Evolutionary conservation across 352 stramenopile genomes (phyloP).

Genomic region (Globisporangium parvum): DNA sequence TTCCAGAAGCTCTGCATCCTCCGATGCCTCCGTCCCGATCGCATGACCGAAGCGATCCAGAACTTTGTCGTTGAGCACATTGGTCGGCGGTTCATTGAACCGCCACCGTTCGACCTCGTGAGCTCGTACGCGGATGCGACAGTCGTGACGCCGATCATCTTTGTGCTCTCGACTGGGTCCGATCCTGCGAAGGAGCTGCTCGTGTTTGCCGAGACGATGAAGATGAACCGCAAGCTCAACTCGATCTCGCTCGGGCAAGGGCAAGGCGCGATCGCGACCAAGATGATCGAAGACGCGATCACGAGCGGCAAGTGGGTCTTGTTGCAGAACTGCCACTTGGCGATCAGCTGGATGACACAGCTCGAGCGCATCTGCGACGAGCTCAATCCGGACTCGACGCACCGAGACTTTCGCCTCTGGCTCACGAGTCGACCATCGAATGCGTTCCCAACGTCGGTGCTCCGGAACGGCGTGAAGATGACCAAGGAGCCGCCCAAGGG

Average conservation of each 20-base stretch:
- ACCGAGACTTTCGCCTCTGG: slow-evolving; percentile 92
- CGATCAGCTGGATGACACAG: slow-evolving; percentile 90
- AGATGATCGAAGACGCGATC: slow-evolving; percentile 85
- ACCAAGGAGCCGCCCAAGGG: slow-evolving; percentile 92
- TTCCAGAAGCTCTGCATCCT: slow-evolving; percentile 58
- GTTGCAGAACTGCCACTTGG: slow-evolving; percentile 90
- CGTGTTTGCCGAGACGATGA: slow-evolving; percentile 78
- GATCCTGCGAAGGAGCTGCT: slow-evolving; percentile 88
- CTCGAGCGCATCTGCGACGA: slow-evolving; percentile 91
- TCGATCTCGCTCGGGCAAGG: slow-evolving; percentile 90
- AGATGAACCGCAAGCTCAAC: slow-evolving; percentile 78
- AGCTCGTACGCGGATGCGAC: slow-evolving; percentile 83
- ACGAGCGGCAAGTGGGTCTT: slow-evolving; percentile 90
- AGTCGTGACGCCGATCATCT: slow-evolving; percentile 86
- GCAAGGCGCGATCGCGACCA: slow-evolving; percentile 78
- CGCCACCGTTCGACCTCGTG: slow-evolving; percentile 74
- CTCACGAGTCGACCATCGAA: slow-evolving; percentile 75
- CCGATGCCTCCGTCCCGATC: slow-evolving; percentile 49
- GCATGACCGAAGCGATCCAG: slow-evolving; percentile 70
- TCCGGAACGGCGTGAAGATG: slow-evolving; percentile 93
- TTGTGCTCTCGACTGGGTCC: slow-evolving; percentile 86
- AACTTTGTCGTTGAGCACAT: slow-evolving; percentile 81
- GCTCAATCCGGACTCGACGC: slow-evolving; percentile 74
- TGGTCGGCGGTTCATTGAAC: slow-evolving; percentile 77
- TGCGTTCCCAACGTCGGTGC: slow-evolving; percentile 80